A percentile compares a stretch with the other conserved stretches of the same genome.
phyloP scores from a whole-genome alignment of 179 eudicot species.

The Silene noctiflora region DNA sequence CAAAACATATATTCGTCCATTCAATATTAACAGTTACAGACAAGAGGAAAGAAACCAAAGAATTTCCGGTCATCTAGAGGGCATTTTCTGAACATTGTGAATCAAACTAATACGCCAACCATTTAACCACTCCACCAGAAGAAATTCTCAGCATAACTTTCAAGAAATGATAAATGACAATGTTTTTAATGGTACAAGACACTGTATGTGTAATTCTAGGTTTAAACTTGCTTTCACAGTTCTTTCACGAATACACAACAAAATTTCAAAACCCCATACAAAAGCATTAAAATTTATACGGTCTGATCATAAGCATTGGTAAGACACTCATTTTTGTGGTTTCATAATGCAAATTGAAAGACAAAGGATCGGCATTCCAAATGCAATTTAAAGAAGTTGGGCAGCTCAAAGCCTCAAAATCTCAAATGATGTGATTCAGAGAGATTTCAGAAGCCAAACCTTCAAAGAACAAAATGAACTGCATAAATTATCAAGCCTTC shows the following conservation, averaged over 20 bases:
- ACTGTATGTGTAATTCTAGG: neutral
- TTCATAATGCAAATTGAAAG: neutral
- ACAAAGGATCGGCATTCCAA: neutral
- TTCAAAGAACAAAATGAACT: slow-evolving; percentile 90
- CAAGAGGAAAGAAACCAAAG: neutral
- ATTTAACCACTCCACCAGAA: neutral
- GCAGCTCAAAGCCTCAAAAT: neutral
- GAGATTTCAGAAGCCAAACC: slow-evolving; percentile 37
- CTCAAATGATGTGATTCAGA: slow-evolving; percentile 1
- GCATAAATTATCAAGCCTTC: slow-evolving; percentile 97
- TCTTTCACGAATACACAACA: neutral
- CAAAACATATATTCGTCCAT: neutral
- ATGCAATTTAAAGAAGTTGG: neutral
- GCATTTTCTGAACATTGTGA: neutral
- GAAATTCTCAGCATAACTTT: neutral
- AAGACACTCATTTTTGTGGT: neutral
- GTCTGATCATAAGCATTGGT: neutral
- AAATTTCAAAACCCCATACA: neutral
- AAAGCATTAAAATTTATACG: neutral
- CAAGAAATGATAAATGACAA: neutral
- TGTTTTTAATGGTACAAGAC: neutral
- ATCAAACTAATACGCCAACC: neutral
- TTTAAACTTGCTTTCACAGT: neutral
- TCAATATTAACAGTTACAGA: neutral
- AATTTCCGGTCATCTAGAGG: neutral